These are phyloP conservation scores for Saururus chinensis DNA, from an alignment of 164 flowering plant species.

Conservation along the genomic window DNA sequence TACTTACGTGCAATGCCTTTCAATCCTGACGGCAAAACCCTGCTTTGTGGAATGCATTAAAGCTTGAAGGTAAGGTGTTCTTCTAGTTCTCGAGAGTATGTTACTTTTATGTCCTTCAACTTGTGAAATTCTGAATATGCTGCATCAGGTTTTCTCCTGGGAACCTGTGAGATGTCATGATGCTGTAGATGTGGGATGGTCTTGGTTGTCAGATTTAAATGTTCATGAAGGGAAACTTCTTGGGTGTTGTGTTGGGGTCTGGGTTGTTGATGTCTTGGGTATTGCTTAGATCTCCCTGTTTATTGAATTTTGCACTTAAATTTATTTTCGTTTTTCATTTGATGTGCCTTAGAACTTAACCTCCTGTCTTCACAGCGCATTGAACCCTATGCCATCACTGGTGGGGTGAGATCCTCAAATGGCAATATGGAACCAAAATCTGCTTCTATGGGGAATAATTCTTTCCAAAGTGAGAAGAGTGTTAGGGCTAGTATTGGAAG, in stretches of 20 bases:
- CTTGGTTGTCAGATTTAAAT: slow-evolving; percentile 83
- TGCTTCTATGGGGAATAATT: too few species aligned
- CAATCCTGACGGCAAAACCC: too few species aligned
- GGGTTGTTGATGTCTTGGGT: slow-evolving; percentile 99
- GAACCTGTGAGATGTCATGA: too few species aligned
- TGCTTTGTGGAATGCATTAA: too few species aligned
- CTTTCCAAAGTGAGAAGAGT: too few species aligned
- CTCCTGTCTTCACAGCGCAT: too few species aligned
- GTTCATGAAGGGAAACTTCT: slow-evolving; percentile 97
- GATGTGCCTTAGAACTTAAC: slow-evolving; percentile 7
- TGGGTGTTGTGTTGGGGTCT: slow-evolving; percentile 97
- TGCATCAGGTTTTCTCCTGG: too few species aligned
- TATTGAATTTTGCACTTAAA: slow-evolving; percentile 1
- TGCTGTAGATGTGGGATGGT: slow-evolving; percentile 99
- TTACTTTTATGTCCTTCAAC: too few species aligned
- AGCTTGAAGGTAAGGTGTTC: too few species aligned
- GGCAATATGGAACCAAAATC: slow-evolving; percentile 46
- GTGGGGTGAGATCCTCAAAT: slow-evolving; percentile 22
- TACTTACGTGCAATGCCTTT: slow-evolving; percentile 82
- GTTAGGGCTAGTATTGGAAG: too few species aligned
- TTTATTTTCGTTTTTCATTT: not conserved
- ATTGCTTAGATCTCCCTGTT: slow-evolving; percentile 13
- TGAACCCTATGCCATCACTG: slow-evolving; percentile 64
- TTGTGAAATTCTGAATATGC: too few species aligned
- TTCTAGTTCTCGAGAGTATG: too few species aligned